A percentile compares a stretch with the other conserved stretches of the same genome.
Conservation (phyloP, 768 basidiomycete genomes). For the Dioszegia aurantiaca region DNA sequence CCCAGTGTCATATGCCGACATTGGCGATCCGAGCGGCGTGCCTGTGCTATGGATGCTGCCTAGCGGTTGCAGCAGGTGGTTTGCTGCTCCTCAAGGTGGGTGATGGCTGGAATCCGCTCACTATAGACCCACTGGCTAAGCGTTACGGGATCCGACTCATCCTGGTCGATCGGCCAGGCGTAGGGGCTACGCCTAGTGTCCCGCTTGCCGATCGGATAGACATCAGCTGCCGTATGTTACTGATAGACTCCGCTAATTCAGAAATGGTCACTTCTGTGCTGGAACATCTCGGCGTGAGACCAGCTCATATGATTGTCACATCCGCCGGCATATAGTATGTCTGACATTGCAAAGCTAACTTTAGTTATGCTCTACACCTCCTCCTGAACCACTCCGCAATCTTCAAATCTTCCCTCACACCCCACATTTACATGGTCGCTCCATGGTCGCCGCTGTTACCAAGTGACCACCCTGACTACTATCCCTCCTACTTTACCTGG, state of each 20-base stretch:
- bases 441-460: conserved; percentile 42
- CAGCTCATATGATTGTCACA: conserved; percentile 34
- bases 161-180: conserved; percentile 45
- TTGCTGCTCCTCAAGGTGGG: conserved; percentile 38
- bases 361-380: conserved; percentile 37
- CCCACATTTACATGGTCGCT: conserved; percentile 33
- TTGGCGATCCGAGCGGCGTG: conserved; percentile 40
- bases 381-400: conserved; percentile 26
- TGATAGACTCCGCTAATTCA: conserved; percentile 13
- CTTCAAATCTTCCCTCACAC: conserved; percentile 23
- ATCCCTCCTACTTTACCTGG: conserved; percentile 28
- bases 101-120: neutral
- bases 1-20: conserved; percentile 38
- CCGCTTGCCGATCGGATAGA: conserved; percentile 34
- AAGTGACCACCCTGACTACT: conserved; percentile 28
- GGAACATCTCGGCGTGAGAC: conserved; percentile 34
- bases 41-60: conserved; percentile 39
- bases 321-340: conserved; percentile 47
- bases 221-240: conserved; percentile 31
- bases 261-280: conserved; percentile 43
- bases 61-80: conserved; percentile 41
- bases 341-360: conserved; percentile 1
- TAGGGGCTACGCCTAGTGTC: conserved; percentile 37
- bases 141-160: conserved; percentile 39
- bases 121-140: conserved; percentile 35